Evolutionary conservation across 1,284 basidiomycete species (phyloP).

Genomic region (Pseudozyma tsukubaensis): DNA sequence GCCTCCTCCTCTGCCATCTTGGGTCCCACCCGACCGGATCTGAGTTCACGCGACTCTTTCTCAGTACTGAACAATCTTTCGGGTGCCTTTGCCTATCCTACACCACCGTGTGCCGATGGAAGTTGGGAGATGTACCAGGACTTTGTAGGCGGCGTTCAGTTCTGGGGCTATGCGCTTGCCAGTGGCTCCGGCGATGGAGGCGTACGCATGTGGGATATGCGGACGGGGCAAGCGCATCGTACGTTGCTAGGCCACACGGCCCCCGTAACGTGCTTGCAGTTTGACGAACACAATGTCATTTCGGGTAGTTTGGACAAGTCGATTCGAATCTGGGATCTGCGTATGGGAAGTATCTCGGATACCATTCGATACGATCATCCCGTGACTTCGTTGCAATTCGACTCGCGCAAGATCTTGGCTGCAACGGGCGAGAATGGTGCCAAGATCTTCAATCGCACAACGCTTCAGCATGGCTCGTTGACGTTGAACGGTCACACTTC

Average conservation of each 20-base stretch:
- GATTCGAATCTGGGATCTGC: conserved; percentile 83
- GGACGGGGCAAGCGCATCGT: conserved; percentile 95
- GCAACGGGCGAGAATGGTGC: conserved; percentile 93
- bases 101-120: conserved; percentile 87
- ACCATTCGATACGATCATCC: conserved; percentile 90
- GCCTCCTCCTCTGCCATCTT: conserved; percentile 46
- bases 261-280: conserved; percentile 93
- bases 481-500: conserved; percentile 89
- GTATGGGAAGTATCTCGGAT: conserved; percentile 87
- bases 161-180: conserved; percentile 97
- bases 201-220: conserved; percentile 99
- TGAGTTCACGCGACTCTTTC: conserved; percentile 40
- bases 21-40: conserved; percentile 35
- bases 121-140: conserved; percentile 94
- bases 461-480: conserved; percentile 85
- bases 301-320: conserved; percentile 94
- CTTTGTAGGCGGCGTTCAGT: conserved; percentile 96
- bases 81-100: conserved; percentile 75
- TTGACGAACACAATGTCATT: conserved; percentile 93
- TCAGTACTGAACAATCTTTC: conserved; percentile 68
- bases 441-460: conserved; percentile 96
- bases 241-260: conserved; percentile 92
- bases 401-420: conserved; percentile 90
- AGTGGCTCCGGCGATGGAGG: conserved; percentile 96
- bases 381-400: conserved; percentile 90